phyloP scores from a whole-genome alignment of 176 grass and related monocot genomes.

The Panicum miliaceum region DNA sequence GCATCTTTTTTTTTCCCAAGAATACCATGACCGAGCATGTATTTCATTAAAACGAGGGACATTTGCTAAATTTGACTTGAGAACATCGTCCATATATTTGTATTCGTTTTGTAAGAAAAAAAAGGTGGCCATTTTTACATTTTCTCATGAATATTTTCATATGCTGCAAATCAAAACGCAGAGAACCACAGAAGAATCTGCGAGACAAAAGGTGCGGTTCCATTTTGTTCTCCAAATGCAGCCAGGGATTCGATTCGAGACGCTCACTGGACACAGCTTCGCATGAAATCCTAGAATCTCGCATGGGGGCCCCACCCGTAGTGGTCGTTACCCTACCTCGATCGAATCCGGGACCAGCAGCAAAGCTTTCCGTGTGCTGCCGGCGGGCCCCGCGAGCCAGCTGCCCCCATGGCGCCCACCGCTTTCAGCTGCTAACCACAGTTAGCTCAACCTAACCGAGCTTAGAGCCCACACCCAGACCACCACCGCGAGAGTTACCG shows the following conservation, averaged over 20 bases:
- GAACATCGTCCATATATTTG: not conserved
- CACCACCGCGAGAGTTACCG: not conserved
- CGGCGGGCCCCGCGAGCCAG: not conserved
- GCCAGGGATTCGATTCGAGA: not conserved
- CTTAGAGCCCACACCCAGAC: not conserved
- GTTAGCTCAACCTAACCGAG: conserved; percentile 26
- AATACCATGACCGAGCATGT: too few relatives aligned
- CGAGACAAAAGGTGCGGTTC: not conserved
- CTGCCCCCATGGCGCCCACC: not conserved
- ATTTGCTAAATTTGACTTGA: not conserved
- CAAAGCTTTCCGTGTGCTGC: conserved; percentile 34
- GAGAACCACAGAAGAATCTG: not conserved
- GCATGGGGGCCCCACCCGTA: not conserved
- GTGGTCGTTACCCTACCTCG: conserved; percentile 23
- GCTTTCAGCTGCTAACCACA: not conserved
- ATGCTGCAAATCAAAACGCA: not conserved
- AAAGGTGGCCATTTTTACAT: not conserved
- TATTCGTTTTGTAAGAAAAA: not conserved
- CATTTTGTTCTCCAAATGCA: conserved; percentile 1
- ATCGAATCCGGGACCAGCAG: not conserved
- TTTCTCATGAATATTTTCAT: not conserved
- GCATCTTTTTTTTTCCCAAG: too few relatives aligned
- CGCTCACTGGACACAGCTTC: not conserved
- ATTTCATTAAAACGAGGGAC: too few relatives aligned
- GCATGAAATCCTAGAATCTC: conserved; percentile 11